Percentiles rank a stretch among this genome's conserved stretches.
Evolutionary conservation across 2,329 filamentous ascomycete genomes (phyloP).

Genomic region (Lithohypha guttulata): DNA sequence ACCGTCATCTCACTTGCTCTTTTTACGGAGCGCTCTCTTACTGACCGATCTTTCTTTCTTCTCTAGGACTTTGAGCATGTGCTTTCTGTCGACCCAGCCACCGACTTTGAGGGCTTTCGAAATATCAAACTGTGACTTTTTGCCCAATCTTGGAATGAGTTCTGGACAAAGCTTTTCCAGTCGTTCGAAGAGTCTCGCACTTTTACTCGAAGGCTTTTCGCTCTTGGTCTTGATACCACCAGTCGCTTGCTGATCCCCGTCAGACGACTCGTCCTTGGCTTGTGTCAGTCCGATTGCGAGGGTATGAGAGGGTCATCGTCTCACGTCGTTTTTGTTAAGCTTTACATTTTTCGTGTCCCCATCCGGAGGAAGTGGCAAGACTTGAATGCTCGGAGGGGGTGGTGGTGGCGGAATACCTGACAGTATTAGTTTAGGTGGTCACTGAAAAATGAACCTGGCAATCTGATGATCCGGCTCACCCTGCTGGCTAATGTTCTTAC

Average conservation of each 20-base stretch:
- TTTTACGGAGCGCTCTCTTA: no score
- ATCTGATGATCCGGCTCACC: no score
- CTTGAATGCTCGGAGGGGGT: not conserved
- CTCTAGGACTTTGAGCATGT: slow-evolving; percentile 16
- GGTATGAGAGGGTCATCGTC: no score
- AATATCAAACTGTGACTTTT: slow-evolving; percentile 5
- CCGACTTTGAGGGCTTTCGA: slow-evolving; percentile 17
- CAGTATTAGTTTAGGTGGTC: not conserved
- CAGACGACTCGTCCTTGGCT: no score
- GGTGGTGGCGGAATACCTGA: slow-evolving; percentile 1
- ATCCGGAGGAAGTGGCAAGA: no score
- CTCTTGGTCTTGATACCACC: not conserved
- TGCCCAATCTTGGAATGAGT: slow-evolving; percentile 13
- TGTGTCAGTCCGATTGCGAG: no score
- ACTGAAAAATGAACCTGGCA: no score
- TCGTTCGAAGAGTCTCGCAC: slow-evolving; percentile 6
- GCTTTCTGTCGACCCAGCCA: slow-evolving; percentile 13
- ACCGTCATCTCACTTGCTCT: slow-evolving; percentile 4
- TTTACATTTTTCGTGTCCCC: no score
- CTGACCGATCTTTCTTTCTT: slow-evolving; percentile 12
- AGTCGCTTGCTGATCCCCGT: no score
- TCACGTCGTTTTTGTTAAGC: no score
- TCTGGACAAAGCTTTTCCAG: slow-evolving; percentile 18
- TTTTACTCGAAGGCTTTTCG: not conserved
- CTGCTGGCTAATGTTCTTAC: no score